phyloP scores from a whole-genome alignment of 495 filamentous ascomycete genomes.

The Annulohypoxylon moriforme region DNA sequence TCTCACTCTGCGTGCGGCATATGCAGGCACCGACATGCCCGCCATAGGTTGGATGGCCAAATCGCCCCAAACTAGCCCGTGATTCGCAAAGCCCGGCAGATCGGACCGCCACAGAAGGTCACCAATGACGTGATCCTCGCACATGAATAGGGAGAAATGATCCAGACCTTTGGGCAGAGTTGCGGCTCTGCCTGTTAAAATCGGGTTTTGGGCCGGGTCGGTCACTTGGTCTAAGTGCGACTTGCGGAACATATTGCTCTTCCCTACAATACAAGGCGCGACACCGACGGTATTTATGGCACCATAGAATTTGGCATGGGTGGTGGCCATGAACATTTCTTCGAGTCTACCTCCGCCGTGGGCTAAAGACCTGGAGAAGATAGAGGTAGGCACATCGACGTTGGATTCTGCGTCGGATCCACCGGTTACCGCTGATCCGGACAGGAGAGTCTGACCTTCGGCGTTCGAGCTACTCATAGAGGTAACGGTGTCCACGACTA shows the following conservation, averaged over 20 bases:
- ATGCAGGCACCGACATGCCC: constrained; percentile 80
- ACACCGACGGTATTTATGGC: constrained; percentile 94
- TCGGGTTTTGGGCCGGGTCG: constrained; percentile 58
- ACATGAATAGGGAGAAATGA: constrained; percentile 95
- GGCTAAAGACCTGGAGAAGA: constrained; percentile 46
- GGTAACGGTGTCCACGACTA: constrained; percentile 78
- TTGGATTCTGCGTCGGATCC: constrained; percentile 35
- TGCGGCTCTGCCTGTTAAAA: constrained; percentile 57
- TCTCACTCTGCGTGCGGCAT: constrained; percentile 83
- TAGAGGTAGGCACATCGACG: constrained; percentile 41
- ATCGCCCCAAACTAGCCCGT: constrained; percentile 85
- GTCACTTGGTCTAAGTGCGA: constrained; percentile 89
- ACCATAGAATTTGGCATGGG: constrained; percentile 97
- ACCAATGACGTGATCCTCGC: constrained; percentile 96
- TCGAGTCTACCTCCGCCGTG: constrained; percentile 85
- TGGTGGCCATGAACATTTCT: constrained; percentile 91
- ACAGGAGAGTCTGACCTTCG: constrained; percentile 59
- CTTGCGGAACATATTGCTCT: constrained; percentile 97
- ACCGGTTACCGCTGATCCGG: constrained; percentile 47
- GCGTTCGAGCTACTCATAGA: constrained; percentile 47
- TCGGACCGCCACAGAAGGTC: constrained; percentile 83
- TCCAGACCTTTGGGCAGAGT: constrained; percentile 76
- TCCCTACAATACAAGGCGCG: constrained; percentile 94
- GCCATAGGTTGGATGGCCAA: constrained; percentile 90
- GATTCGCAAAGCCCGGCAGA: constrained; percentile 74